Percentiles rank a stretch among this genome's conserved stretches.
Evolutionary conservation across 1,139 yeast species (phyloP).

Genomic region (Geotrichum candidum): DNA sequence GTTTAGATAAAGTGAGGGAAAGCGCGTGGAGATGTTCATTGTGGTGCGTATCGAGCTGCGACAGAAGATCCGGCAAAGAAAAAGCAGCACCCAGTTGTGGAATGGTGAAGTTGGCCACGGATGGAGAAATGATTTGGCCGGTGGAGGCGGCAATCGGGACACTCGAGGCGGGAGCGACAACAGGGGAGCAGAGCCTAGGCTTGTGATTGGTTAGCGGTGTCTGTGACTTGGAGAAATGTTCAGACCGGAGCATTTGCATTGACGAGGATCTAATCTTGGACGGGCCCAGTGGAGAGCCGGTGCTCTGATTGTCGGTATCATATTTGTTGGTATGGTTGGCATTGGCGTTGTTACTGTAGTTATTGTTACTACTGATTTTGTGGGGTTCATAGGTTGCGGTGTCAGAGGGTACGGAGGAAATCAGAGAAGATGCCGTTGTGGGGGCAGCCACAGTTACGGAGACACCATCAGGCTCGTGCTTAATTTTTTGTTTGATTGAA

Average conservation of each 20-base stretch:
- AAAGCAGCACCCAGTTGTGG: slow-evolving; percentile 27
- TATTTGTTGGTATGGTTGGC: too few relatives aligned
- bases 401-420: background rate
- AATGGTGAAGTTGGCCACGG: slow-evolving; percentile 9
- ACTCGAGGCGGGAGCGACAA: background rate
- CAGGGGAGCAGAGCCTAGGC: background rate
- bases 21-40: background rate
- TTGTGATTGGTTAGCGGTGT: background rate
- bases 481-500: background rate
- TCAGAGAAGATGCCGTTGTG: background rate
- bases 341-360: background rate
- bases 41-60: slow-evolving; percentile 18
- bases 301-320: background rate
- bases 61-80: slow-evolving; percentile 21
- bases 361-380: background rate
- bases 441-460: background rate
- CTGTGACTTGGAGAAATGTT: background rate
- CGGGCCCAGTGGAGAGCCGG: background rate
- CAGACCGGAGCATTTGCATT: background rate
- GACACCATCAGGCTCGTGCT: background rate
- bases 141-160: background rate
- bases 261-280: background rate
- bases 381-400: slow-evolving; percentile 20
- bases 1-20: slow-evolving; percentile 19
- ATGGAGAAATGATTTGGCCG: background rate